These are phyloP conservation scores for Canna indica DNA, from an alignment of 176 grass and related monocot species.

Conservation along the genomic window DNA sequence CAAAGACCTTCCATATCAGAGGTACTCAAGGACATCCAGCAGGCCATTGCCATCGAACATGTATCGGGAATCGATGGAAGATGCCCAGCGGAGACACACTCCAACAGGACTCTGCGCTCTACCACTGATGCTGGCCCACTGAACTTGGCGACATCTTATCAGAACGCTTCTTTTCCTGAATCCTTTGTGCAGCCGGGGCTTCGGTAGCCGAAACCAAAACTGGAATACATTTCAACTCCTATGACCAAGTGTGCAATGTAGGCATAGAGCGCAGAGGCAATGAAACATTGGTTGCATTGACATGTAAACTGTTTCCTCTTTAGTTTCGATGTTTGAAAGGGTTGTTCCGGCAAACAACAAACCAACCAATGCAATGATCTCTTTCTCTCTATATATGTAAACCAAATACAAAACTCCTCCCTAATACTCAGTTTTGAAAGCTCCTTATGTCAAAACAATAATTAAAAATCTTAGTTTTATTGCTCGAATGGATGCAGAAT, in stretches of 20 bases:
- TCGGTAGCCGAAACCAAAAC: conserved; percentile 2
- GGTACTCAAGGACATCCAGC: conserved; percentile 93
- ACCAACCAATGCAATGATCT: too few relatives aligned
- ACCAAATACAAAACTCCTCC: too few relatives aligned
- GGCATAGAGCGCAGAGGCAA: too few relatives aligned
- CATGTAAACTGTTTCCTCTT: too few relatives aligned
- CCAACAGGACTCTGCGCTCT: conserved; percentile 34
- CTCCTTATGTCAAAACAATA: too few relatives aligned
- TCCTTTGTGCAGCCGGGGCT: conserved; percentile 38
- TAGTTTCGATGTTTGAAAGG: too few relatives aligned
- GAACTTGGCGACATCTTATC: conserved; percentile 6
- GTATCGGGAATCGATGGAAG: conserved; percentile 15
- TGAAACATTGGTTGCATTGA: too few relatives aligned
- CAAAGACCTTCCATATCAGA: conserved; percentile 66
- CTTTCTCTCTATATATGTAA: too few relatives aligned
- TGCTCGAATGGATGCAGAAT: too few relatives aligned
- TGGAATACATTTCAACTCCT: not conserved
- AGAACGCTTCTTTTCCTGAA: conserved; percentile 36
- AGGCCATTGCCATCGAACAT: conserved; percentile 62
- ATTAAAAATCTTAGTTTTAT: too few relatives aligned
- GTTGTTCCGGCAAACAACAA: too few relatives aligned
- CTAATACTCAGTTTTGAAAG: too few relatives aligned
- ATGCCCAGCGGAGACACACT: conserved; percentile 15
- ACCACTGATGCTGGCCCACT: conserved; percentile 15
- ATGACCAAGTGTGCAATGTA: not conserved